Percentiles rank a stretch among this genome's conserved stretches.
phyloP scores from a whole-genome alignment of 2,329 filamentous ascomycete species.

The Bretziella fagacearum region DNA sequence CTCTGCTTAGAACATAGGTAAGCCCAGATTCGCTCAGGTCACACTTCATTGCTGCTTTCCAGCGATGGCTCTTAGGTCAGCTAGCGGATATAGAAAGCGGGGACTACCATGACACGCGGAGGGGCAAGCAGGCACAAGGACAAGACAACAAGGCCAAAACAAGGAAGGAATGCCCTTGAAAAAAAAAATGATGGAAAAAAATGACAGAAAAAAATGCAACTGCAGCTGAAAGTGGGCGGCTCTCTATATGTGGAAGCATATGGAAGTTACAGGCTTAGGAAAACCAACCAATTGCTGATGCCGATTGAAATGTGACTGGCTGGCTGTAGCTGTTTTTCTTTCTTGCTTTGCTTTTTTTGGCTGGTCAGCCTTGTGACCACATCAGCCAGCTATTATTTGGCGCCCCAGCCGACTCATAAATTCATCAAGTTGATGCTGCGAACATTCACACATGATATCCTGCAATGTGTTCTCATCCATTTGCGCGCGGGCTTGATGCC shows the following conservation, averaged over 20 bases:
- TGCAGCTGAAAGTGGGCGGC: neutral
- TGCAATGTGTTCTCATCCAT: neutral
- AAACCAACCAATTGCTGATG: conserved; percentile 1
- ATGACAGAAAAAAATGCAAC: conserved; percentile 5
- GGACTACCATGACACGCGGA: neutral
- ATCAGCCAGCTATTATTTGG: no score
- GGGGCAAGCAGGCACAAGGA: neutral
- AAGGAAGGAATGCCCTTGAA: neutral
- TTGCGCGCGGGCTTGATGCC: no score
- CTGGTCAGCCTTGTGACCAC: neutral
- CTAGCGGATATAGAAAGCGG: neutral
- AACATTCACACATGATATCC: neutral
- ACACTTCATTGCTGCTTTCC: neutral
- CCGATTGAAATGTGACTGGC: neutral
- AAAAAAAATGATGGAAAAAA: neutral
- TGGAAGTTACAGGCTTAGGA: neutral
- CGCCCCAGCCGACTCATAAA: no score
- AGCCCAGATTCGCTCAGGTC: neutral
- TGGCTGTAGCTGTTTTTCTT: neutral
- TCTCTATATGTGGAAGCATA: no score
- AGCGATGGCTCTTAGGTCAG: neutral
- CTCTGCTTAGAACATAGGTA: neutral
- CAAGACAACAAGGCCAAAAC: neutral
- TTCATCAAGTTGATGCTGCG: neutral
- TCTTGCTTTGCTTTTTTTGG: neutral